Evolutionary conservation across 108 stramenopile genomes (phyloP).

Genomic region (Cyclostephanos invisitatus): DNA sequence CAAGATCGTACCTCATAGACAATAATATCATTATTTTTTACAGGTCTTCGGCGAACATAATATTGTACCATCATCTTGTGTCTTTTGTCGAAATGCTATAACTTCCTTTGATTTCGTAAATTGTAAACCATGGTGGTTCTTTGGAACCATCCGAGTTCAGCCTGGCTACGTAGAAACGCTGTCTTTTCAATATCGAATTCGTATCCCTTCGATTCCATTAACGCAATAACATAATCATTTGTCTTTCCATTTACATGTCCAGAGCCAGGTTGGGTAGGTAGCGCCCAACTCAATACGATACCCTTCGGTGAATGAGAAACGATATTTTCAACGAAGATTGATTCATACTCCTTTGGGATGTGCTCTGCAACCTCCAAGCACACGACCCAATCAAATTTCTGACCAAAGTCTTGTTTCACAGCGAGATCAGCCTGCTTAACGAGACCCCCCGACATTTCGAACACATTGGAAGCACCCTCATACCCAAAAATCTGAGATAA

Average conservation of each 20-base stretch:
- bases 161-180: background rate
- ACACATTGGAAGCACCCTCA: conserved; percentile 11
- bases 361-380: conserved; percentile 8
- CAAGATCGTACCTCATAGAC: too few relatives aligned
- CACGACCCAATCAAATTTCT: background rate
- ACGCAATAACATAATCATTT: background rate
- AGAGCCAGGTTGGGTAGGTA: conserved; percentile 6
- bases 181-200: background rate
- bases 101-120: background rate
- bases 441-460: background rate
- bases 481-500: conserved; percentile 1
- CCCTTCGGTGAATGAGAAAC: background rate
- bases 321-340: background rate
- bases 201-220: conserved; percentile 1
- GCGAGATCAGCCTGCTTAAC: conserved; percentile 9
- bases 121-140: background rate
- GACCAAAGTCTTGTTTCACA: conserved; percentile 7
- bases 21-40: too few relatives aligned
- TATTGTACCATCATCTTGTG: too few relatives aligned
- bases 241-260: conserved; percentile 3
- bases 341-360: background rate
- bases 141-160: background rate
- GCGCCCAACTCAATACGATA: conserved; percentile 1
- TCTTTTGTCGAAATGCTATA: background rate
- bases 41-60: too few relatives aligned